Percentiles rank a stretch among this genome's conserved stretches.
phyloP scores from a whole-genome alignment of 163 green algal species.

The Scenedesmus sp. region DNA sequence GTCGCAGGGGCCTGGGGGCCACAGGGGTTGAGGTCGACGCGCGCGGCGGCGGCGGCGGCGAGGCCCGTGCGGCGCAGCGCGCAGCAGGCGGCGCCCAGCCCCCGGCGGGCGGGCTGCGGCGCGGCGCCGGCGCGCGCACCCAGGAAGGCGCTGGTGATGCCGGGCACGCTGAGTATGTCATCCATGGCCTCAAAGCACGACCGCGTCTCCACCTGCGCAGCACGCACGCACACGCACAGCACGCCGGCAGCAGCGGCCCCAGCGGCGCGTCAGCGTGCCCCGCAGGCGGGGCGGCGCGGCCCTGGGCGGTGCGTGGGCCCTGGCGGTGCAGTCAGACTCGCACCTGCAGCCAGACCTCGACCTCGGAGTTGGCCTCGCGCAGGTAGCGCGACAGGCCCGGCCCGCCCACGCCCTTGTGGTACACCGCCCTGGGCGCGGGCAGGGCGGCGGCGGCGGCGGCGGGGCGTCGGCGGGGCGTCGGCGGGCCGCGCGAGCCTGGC shows the following conservation, averaged over 20 bases:
- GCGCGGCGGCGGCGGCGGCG: too few species aligned
- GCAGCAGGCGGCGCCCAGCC: not conserved
- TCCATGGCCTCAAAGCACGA: slow-evolving; percentile 47
- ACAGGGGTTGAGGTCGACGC: not conserved
- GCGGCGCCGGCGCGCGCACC: slow-evolving; percentile 3
- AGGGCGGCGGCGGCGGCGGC: too few species aligned
- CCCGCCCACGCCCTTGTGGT: slow-evolving; percentile 42
- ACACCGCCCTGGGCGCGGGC: slow-evolving; percentile 49
- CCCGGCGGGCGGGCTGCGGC: not conserved
- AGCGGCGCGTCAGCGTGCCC: not conserved
- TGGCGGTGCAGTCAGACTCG: not conserved
- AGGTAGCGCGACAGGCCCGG: slow-evolving; percentile 39
- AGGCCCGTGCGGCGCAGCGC: not conserved
- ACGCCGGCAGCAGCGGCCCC: not conserved
- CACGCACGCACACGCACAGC: not conserved
- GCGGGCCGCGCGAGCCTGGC: too few species aligned
- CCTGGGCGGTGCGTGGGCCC: too few species aligned
- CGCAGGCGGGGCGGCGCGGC: not conserved
- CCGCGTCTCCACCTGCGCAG: slow-evolving; percentile 47
- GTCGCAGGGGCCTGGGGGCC: slow-evolving; percentile 28
- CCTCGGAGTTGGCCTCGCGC: slow-evolving; percentile 41
- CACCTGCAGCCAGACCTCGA: slow-evolving; percentile 55
- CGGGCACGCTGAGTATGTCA: slow-evolving; percentile 45
- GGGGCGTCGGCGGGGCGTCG: too few species aligned
- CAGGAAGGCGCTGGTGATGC: slow-evolving; percentile 49